Percentiles rank a stretch among this genome's conserved stretches.
These are phyloP conservation scores for Medicago arabica DNA, from an alignment of 306 rosid species.

Conservation along the genomic window DNA sequence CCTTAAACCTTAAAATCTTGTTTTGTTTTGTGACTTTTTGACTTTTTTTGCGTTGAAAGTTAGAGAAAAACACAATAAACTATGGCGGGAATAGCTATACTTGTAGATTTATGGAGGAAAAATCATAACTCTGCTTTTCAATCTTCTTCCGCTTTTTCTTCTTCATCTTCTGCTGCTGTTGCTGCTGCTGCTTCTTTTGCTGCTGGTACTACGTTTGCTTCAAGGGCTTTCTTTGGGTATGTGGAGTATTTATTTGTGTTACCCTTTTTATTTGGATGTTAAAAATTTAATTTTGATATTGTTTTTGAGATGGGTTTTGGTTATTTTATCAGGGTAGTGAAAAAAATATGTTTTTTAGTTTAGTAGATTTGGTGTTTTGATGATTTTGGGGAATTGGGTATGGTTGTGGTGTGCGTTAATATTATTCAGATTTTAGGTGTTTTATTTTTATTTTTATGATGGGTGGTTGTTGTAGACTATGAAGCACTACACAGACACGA, in stretches of 20 bases:
- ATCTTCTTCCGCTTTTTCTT: constrained; percentile 60
- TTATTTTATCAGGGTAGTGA: constrained; percentile 11
- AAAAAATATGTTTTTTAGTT: neutral
- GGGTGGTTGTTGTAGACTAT: neutral
- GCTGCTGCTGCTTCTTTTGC: constrained; percentile 61
- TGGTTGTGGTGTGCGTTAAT: neutral
- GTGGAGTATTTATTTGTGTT: neutral
- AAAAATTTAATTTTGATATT: neutral
- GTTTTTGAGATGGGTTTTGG: neutral
- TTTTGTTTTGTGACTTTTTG: neutral
- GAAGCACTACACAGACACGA: neutral
- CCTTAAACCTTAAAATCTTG: neutral
- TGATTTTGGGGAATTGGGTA: constrained; percentile 1
- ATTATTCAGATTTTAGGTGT: neutral
- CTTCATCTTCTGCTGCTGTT: constrained; percentile 66
- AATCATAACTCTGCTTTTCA: constrained; percentile 57
- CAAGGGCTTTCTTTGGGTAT: constrained; percentile 73
- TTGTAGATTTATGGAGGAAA: constrained; percentile 76
- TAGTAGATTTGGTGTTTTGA: neutral
- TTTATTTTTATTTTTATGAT: neutral
- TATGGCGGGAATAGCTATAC: constrained; percentile 83
- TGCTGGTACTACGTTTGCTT: constrained; percentile 68
- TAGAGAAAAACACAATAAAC: neutral
- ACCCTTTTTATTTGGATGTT: neutral
- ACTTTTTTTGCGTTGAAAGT: no score